These are phyloP conservation scores for Annulohypoxylon bovei DNA, from an alignment of 495 filamentous ascomycete species.

Conservation along the genomic window DNA sequence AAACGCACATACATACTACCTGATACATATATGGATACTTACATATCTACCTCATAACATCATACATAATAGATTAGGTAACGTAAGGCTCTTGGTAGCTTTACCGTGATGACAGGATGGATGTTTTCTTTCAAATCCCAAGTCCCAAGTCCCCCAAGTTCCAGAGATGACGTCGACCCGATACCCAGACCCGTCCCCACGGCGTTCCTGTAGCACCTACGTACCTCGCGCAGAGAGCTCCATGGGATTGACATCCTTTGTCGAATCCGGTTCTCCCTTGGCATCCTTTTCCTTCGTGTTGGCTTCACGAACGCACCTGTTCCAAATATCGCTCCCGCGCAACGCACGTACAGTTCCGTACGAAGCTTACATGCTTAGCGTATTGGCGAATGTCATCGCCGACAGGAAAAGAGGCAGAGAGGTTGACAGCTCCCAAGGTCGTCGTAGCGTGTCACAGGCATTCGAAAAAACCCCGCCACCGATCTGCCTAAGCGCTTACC, in stretches of 20 bases:
- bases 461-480: conserved; percentile 19
- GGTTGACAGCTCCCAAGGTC: neutral
- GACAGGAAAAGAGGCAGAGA: neutral
- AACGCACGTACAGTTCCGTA: neutral
- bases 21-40: neutral
- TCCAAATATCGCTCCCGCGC: neutral
- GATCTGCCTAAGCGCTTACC: conserved; percentile 18
- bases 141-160: conserved; percentile 3
- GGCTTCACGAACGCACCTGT: conserved; percentile 30
- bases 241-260: neutral
- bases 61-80: neutral
- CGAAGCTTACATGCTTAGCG: neutral
- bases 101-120: neutral
- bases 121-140: neutral
- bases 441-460: neutral
- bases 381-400: neutral
- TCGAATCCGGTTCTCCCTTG: conserved; percentile 15
- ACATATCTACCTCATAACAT: neutral
- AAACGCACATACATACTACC: neutral
- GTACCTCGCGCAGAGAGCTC: neutral
- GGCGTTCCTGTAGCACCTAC: neutral
- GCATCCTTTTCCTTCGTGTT: conserved; percentile 4
- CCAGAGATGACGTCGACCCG: conserved; percentile 33
- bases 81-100: neutral
- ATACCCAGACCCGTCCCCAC: neutral